Conservation (phyloP, 352 stramenopile genomes). For the Phytophthora constricta region DNA sequence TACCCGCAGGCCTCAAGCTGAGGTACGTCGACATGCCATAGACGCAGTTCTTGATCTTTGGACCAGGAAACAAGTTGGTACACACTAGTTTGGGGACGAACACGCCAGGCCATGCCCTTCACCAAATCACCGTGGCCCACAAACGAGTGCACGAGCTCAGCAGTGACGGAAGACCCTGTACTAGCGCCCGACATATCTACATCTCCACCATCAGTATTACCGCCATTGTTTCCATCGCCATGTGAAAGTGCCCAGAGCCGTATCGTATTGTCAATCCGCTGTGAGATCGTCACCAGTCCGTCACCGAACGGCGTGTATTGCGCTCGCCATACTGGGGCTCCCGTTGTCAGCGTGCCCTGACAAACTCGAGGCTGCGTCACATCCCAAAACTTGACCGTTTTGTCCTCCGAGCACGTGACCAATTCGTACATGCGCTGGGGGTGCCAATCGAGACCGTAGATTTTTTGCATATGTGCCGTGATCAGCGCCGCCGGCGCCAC, state of each 20-base stretch:
- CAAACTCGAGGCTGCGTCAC: constrained; percentile 64
- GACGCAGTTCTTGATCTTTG: constrained; percentile 79
- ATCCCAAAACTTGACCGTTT: constrained; percentile 88
- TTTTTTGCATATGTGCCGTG: constrained; percentile 86
- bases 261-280: constrained; percentile 67
- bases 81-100: constrained; percentile 39
- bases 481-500: constrained; percentile 62
- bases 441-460: constrained; percentile 86
- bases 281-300: constrained; percentile 76
- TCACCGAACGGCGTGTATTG: constrained; percentile 87
- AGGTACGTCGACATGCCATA: constrained; percentile 74
- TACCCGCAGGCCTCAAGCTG: constrained; percentile 71
- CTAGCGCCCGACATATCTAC: constrained; percentile 19
- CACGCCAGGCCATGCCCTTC: constrained; percentile 71
- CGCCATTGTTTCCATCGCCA: constrained; percentile 21
- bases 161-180: constrained; percentile 28
- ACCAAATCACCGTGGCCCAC: constrained; percentile 68
- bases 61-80: constrained; percentile 85
- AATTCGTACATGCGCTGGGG: constrained; percentile 77
- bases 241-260: constrained; percentile 73
- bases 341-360: constrained; percentile 67
- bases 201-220: constrained; percentile 17
- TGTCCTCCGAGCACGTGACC: constrained; percentile 87
- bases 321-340: constrained; percentile 69
- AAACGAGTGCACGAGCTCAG: constrained; percentile 69